These are phyloP conservation scores for Leccinum brunneo-olivaceum DNA, from an alignment of 1,284 basidiomycete species.

Conservation along the genomic window DNA sequence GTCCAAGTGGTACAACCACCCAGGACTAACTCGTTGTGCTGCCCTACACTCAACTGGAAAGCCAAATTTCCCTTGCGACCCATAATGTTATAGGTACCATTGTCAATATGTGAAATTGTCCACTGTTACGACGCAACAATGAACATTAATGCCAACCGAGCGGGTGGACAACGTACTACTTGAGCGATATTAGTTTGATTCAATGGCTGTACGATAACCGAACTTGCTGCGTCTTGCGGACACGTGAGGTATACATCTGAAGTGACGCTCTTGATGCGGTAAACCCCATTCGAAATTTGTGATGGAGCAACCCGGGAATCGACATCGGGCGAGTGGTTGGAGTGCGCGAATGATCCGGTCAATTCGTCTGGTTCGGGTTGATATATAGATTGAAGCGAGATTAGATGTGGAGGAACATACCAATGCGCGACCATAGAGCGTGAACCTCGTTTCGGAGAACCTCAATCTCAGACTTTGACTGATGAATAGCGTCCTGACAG, in stretches of 20 bases:
- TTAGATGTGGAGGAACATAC: background rate
- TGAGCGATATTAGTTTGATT: background rate
- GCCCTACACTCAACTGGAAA: background rate
- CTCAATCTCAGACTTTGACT: background rate
- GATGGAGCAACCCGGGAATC: too few species aligned
- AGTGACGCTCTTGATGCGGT: background rate
- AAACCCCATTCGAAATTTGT: background rate
- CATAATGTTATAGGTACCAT: constrained; percentile 3
- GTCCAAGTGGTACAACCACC: constrained; percentile 1
- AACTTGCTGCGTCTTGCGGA: constrained; percentile 1
- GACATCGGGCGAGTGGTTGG: too few species aligned
- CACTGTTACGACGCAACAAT: background rate
- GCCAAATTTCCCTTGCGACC: background rate
- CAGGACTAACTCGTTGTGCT: constrained; percentile 1
- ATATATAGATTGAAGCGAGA: background rate
- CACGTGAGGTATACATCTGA: constrained; percentile 5
- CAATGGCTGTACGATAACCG: background rate
- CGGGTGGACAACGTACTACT: background rate
- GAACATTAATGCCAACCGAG: background rate
- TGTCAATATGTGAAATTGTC: background rate
- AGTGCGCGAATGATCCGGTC: background rate
- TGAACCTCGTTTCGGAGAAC: background rate
- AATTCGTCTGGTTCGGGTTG: background rate
- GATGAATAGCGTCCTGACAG: background rate
- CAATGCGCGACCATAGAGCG: background rate